Base-by-base conservation (phyloP, 805 yeast species). In the Wickerhamiella bombiphila region DNA sequence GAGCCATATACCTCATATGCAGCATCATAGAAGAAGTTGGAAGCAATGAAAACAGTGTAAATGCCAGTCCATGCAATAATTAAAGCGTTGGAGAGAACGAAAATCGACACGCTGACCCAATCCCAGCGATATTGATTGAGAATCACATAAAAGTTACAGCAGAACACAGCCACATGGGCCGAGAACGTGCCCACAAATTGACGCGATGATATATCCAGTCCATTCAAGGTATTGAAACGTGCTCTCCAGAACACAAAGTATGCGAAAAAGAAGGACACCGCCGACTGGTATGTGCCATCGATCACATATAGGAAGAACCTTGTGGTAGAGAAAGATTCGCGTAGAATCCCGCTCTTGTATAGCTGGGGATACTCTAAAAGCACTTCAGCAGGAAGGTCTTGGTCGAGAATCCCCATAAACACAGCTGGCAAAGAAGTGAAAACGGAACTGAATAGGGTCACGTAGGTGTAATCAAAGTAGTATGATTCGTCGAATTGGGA, bases 341-440 rank as follows among this genome's bases (percentile, higher is more conserved):
- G 64, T 47, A 74, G 53, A 35, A 80, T 75, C 26, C 91, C 91
- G 2, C 71, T 56, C 34, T 74, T 64, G 56, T 79, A 80, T 24
- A 80, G 61, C 49, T 77, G 77, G 1, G 93, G 93, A 16, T 73
- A 78, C 32, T 72, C 61, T 43, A 80, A 57, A 3, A 81, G 70
- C 11, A 76, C 73, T 37, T 65, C 63, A 48, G 73, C 82, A 17
- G 71, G 62, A 20, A 80, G 79, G 56, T 80, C 91, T 54, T 80
- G 88, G 55, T 80, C 93, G 32, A 78, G 59, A 22, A 76, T 66
- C 14, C 80, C 91, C 55, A 80, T 58, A 45, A 76, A 66, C 35
- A 80, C 77, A 33, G 80, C 80, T 3, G 93, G 88, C 41, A 79
- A 57, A 6, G 91, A 79, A 1, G 91, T 80, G 51, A 80, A 80